A percentile compares a stretch with the other conserved stretches of the same genome.
These are phyloP conservation scores for Fusarium hostae DNA, from an alignment of 2,329 filamentous ascomycete genomes.

Conservation along the genomic window DNA sequence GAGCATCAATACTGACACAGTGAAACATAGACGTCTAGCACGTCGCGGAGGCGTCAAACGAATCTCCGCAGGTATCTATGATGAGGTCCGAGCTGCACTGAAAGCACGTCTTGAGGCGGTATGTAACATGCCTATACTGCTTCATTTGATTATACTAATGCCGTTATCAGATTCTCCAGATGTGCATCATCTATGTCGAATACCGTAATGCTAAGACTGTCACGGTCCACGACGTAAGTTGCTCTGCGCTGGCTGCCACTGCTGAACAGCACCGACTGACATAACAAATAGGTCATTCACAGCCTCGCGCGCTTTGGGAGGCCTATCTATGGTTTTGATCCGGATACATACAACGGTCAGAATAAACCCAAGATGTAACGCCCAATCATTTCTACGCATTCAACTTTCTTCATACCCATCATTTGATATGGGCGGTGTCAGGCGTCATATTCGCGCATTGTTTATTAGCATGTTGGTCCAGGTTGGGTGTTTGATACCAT, in stretches of 20 bases:
- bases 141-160: constrained; percentile 12
- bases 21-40: constrained; percentile 69
- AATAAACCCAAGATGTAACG: constrained; percentile 3
- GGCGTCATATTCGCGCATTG: constrained; percentile 3
- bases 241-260: no score
- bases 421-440: not conserved
- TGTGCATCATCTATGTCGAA: constrained; percentile 63
- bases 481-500: constrained; percentile 4
- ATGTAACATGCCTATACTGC: constrained; percentile 29
- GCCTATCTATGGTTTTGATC: constrained; percentile 69
- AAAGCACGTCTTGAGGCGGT: constrained; percentile 61
- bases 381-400: not conserved
- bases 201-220: constrained; percentile 70
- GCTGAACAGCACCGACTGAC: constrained; percentile 9
- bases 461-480: constrained; percentile 2
- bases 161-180: constrained; percentile 60
- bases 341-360: constrained; percentile 46
- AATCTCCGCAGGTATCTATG: constrained; percentile 73
- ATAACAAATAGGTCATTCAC: constrained; percentile 62
- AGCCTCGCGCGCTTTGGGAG: constrained; percentile 59
- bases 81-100: constrained; percentile 66
- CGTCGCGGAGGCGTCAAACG: constrained; percentile 81
- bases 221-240: constrained; percentile 68
- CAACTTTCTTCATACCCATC: not conserved
- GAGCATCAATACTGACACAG: constrained; percentile 9